phyloP scores from a whole-genome alignment of 805 yeast genomes.

The Martiniozyma abietophila region DNA sequence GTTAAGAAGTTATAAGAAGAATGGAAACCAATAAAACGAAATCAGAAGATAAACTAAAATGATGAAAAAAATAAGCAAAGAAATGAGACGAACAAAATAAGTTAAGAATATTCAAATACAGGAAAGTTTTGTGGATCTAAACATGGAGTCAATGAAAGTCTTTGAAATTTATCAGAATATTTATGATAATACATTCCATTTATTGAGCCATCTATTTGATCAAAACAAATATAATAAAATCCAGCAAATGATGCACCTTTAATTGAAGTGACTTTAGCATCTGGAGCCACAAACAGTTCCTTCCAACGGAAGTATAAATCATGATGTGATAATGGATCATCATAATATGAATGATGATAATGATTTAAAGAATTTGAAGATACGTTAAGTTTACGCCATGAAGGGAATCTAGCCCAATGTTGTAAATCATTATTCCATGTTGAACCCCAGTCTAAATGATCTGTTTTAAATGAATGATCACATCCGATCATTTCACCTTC shows the following conservation, averaged over 20 bases:
- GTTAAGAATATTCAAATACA: conserved; percentile 2
- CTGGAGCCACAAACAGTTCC: conserved; percentile 79
- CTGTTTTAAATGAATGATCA: conserved; percentile 49
- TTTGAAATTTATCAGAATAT: conserved; percentile 72
- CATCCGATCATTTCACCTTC: conserved; percentile 62
- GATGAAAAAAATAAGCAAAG: too few relatives aligned
- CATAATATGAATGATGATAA: conserved; percentile 20
- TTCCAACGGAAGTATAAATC: conserved; percentile 90
- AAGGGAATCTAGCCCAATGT: conserved; percentile 51
- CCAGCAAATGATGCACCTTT: conserved; percentile 86
- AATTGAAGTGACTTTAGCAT: conserved; percentile 51
- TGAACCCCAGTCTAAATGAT: conserved; percentile 45
- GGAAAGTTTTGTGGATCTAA: conserved; percentile 2
- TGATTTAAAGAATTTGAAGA: conserved; percentile 23
- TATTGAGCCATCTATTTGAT: conserved; percentile 65
- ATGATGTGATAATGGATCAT: conserved; percentile 28
- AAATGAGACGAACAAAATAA: too few relatives aligned
- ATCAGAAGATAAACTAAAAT: too few relatives aligned
- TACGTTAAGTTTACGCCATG: conserved; percentile 27
- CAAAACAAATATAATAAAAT: conserved; percentile 78
- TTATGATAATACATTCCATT: conserved; percentile 78
- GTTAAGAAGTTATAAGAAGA: too few relatives aligned
- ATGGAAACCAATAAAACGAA: too few relatives aligned
- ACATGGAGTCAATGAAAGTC: conserved; percentile 47
- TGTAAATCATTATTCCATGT: conserved; percentile 42